Evolutionary conservation across 176 grass and related monocot genomes (phyloP).

Genomic region (Triticum monococcum): DNA sequence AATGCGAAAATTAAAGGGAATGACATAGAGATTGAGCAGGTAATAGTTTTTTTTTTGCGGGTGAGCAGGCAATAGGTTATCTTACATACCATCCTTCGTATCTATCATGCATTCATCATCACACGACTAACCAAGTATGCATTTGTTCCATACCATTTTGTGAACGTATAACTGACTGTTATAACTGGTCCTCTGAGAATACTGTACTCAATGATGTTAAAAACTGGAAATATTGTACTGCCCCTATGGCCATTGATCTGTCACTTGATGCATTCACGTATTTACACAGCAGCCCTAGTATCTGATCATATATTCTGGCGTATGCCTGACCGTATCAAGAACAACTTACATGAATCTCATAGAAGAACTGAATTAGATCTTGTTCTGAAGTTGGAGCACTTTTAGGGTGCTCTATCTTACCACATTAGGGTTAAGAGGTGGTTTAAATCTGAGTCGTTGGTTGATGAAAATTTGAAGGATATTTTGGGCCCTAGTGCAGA

Average conservation of each 20-base stretch:
- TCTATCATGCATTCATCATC: conserved; percentile 19
- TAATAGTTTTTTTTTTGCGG: not conserved
- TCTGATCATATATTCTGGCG: not conserved
- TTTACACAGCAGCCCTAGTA: not conserved
- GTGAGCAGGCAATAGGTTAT: not conserved
- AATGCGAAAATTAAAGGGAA: conserved; percentile 49
- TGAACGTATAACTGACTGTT: not conserved
- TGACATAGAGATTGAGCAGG: conserved; percentile 71
- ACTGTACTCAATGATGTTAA: not conserved
- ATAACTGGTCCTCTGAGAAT: not conserved
- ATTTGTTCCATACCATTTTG: too few species aligned
- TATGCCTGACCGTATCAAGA: not conserved
- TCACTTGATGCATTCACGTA: not conserved
- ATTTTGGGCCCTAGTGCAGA: not conserved
- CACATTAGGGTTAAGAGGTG: not conserved
- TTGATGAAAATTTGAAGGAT: not conserved
- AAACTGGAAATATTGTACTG: conserved; percentile 3
- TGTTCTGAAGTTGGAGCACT: not conserved
- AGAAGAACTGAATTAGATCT: not conserved
- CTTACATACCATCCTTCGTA: not conserved
- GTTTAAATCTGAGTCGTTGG: not conserved
- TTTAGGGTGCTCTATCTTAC: not conserved
- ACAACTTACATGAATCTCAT: not conserved
- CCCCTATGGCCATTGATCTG: not conserved
- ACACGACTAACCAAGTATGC: not conserved